Percentiles rank a stretch among this genome's conserved stretches.
Conservation (phyloP, 2,329 filamentous ascomycete species). For the Gaeumannomyces tritici region DNA sequence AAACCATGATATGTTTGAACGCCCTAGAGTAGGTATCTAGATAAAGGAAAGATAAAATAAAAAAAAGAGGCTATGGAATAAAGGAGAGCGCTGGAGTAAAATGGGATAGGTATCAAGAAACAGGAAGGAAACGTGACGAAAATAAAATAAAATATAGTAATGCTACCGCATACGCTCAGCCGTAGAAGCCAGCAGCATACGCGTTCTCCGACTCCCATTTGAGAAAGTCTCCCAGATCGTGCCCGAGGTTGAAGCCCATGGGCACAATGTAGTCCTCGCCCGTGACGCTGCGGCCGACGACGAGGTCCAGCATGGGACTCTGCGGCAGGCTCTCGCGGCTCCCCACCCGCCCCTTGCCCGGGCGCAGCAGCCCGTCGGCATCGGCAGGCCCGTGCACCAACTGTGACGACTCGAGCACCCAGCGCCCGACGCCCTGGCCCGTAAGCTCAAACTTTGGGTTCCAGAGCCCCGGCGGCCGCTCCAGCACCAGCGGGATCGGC, state of each 20-base stretch:
- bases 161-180: not conserved
- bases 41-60: not conserved
- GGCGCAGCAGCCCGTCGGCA: not conserved
- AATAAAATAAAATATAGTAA: not conserved
- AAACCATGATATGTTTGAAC: no score
- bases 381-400: not conserved
- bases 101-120: not conserved
- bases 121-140: not conserved
- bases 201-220: slow-evolving; percentile 46
- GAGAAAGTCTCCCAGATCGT: slow-evolving; percentile 50
- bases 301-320: slow-evolving; percentile 39
- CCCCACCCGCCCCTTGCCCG: slow-evolving; percentile 17
- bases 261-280: slow-evolving; percentile 33
- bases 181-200: slow-evolving; percentile 16
- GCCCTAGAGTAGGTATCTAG: no score
- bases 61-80: not conserved
- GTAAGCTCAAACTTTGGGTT: slow-evolving; percentile 9
- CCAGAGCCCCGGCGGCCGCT: slow-evolving; percentile 21
- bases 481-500: slow-evolving; percentile 24
- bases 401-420: slow-evolving; percentile 20
- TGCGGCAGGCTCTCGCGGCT: slow-evolving; percentile 36
- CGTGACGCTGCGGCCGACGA: slow-evolving; percentile 27
- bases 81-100: not conserved
- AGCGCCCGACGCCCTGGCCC: slow-evolving; percentile 20
- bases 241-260: slow-evolving; percentile 52